Evolutionary conservation across 768 basidiomycete species (phyloP).

Genomic region (Tremella mesenterica): DNA sequence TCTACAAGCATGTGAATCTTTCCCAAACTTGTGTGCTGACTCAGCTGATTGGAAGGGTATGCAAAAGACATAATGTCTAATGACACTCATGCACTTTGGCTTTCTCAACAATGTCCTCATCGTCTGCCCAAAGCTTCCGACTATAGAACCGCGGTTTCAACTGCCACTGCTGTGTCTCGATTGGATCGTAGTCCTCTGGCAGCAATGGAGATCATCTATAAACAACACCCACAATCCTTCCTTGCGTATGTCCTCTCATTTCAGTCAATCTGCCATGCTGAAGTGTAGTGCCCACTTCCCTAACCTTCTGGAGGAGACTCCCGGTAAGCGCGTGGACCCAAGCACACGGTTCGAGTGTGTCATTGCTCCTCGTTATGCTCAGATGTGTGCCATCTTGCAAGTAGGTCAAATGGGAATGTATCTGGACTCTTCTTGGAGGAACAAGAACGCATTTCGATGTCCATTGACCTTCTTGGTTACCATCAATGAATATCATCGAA

Average conservation of each 20-base stretch:
- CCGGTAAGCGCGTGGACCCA: not conserved
- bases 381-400: conserved; percentile 5
- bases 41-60: not conserved
- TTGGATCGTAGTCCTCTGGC: conserved; percentile 1
- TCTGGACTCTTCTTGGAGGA: conserved; percentile 11
- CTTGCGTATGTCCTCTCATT: not conserved
- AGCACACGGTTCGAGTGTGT: conserved; percentile 5
- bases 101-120: conserved; percentile 1
- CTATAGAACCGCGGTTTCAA: not conserved
- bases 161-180: not conserved
- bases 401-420: conserved; percentile 2
- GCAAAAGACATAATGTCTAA: not conserved
- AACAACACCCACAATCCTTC: not conserved
- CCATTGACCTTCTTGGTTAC: conserved; percentile 8
- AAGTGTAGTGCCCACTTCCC: not conserved
- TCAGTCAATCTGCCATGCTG: not conserved
- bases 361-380: not conserved
- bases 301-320: not conserved
- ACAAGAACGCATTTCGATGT: conserved; percentile 13
- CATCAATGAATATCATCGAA: conserved; percentile 5
- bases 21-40: not conserved
- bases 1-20: conserved; percentile 1
- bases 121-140: not conserved
- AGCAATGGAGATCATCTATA: conserved; percentile 3
- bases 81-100: conserved; percentile 1